A percentile compares a stretch with the other conserved stretches of the same genome.
These are phyloP conservation scores for Zygoascus meyerae DNA, from an alignment of 1,139 yeast species.

Conservation along the genomic window DNA sequence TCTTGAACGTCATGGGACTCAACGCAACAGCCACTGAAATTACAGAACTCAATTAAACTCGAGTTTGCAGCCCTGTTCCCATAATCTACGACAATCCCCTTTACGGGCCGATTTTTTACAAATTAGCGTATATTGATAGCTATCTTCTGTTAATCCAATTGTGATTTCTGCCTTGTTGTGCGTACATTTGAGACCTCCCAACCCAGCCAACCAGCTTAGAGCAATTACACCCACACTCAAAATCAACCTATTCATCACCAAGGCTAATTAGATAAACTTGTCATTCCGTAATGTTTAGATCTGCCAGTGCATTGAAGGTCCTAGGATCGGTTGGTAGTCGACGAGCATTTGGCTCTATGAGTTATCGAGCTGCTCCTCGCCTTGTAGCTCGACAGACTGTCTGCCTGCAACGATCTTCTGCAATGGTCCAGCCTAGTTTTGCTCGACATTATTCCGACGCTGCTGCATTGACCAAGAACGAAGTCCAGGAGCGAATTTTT, in stretches of 20 bases:
- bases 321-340: conserved; percentile 9
- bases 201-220: conserved; percentile 9
- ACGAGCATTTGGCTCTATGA: conserved; percentile 4
- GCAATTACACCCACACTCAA: conserved; percentile 7
- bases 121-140: conserved; percentile 6
- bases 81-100: neutral
- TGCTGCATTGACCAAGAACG: conserved; percentile 35
- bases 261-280: no score
- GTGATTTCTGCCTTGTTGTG: neutral
- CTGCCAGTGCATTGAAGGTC: conserved; percentile 4
- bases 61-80: neutral
- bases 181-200: conserved; percentile 7
- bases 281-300: conserved; percentile 1
- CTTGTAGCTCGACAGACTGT: neutral
- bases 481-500: conserved; percentile 63
- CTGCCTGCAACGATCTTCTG: conserved; percentile 5
- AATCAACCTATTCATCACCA: neutral
- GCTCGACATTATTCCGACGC: conserved; percentile 28
- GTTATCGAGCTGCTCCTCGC: conserved; percentile 5
- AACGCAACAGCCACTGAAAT: conserved; percentile 59
- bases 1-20: conserved; percentile 93
- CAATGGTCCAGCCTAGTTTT: conserved; percentile 17
- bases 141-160: neutral
- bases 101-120: neutral
- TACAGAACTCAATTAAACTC: conserved; percentile 26